Percentiles rank a stretch among this genome's conserved stretches.
These are phyloP conservation scores for Tolypocladium tropicale DNA, from an alignment of 2,329 filamentous ascomycete species.

Conservation along the genomic window DNA sequence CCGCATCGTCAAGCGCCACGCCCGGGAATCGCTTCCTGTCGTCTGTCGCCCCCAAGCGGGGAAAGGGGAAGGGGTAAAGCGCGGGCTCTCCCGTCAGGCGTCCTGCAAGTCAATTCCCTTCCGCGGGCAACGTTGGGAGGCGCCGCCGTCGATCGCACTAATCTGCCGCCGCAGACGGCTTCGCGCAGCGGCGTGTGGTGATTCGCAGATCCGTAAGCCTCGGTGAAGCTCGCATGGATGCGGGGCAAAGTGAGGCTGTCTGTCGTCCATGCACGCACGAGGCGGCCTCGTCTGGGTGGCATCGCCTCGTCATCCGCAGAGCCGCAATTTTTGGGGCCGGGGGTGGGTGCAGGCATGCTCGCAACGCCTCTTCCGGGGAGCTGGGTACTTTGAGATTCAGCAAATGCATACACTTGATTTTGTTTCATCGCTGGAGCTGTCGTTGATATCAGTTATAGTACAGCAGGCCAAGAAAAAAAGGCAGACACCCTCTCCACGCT, in stretches of 20 bases:
- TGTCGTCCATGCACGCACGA: background rate
- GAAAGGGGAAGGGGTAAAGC: background rate
- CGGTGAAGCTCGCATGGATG: background rate
- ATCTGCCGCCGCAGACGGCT: too few species aligned
- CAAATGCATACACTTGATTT: background rate
- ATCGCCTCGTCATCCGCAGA: background rate
- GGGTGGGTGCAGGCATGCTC: background rate
- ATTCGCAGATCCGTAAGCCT: background rate
- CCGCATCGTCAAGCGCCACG: background rate
- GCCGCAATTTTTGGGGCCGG: background rate
- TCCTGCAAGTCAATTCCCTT: background rate
- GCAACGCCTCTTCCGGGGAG: background rate
- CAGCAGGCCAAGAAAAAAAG: background rate
- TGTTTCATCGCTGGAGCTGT: background rate
- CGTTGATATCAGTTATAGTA: background rate
- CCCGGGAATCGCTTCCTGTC: background rate
- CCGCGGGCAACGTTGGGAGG: background rate
- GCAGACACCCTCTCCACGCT: background rate
- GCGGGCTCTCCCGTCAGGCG: background rate
- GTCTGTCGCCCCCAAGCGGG: background rate
- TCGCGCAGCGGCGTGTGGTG: background rate
- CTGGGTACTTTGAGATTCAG: too few species aligned
- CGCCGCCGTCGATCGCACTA: background rate
- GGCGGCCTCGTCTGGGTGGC: background rate
- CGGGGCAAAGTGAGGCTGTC: background rate